Evolutionary conservation across 2,329 filamentous ascomycete species (phyloP).

Genomic region (Dactylellina cionopaga): DNA sequence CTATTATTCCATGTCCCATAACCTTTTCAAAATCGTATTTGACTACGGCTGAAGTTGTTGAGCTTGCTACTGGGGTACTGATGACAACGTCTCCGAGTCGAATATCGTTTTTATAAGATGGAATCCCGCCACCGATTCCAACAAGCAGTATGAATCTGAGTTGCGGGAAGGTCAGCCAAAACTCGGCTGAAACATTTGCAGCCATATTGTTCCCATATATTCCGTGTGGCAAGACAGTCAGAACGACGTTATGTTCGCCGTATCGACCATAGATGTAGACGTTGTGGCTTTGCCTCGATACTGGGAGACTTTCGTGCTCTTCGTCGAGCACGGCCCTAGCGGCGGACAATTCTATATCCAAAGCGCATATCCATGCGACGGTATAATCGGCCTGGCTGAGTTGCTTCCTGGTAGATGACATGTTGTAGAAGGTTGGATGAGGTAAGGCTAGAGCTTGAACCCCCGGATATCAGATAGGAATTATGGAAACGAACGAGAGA

Average conservation of each 20-base stretch:
- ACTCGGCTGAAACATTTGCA: not conserved
- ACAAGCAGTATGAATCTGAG: not conserved
- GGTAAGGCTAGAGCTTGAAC: too few species aligned
- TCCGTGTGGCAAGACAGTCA: not conserved
- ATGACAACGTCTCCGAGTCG: not conserved
- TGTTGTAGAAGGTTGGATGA: too few species aligned
- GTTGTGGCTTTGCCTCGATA: not conserved
- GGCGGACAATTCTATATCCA: not conserved
- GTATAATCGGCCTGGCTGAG: not conserved
- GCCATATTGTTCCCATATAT: not conserved
- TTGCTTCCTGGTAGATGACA: too few species aligned
- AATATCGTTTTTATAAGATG: not conserved
- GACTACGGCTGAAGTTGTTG: not conserved
- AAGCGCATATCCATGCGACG: slow-evolving; percentile 5
- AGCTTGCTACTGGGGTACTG: not conserved
- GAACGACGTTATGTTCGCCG: not conserved
- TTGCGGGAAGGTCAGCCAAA: not conserved
- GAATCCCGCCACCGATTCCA: slow-evolving; percentile 1
- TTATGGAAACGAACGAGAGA: too few species aligned
- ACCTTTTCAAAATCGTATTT: not conserved
- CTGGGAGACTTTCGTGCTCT: not conserved
- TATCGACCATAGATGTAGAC: not conserved
- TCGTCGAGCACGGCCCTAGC: slow-evolving; percentile 8
- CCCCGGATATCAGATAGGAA: too few species aligned
- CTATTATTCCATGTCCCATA: not conserved